Evolutionary conservation across 2,329 filamentous ascomycete species (phyloP), one percentile per base, ranked within the genome.

Genomic region (Zasmidium cellare): DNA sequence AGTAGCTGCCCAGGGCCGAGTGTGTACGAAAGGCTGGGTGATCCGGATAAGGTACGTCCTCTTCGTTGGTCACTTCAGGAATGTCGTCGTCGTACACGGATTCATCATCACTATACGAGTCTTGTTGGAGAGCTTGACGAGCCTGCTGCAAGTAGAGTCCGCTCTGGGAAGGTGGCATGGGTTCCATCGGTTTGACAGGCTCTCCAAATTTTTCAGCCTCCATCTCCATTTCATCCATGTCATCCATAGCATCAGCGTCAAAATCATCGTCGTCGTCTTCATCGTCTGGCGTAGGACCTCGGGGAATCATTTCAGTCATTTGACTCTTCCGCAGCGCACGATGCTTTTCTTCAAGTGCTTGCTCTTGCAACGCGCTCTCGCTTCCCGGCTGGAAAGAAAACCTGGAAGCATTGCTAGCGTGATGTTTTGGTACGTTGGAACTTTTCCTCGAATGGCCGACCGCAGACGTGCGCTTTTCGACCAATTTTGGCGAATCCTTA

Each of bases 341-440:
- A 47, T 91, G 88, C 49, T 86, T 83, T 65, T 91, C 90, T 71
- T 91, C 90, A 44, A 92, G 76, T 38, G 88, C 71, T 71, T 86
- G 88, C 72, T 88, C 85, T 67, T 88, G 84, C 0, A 79, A 77
- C 3, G 81, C 78, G 3, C 84, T 85, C 14, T 88, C 88, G 5
- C 84, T 84, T 16, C 87, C 83, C 80, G 92, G 90, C 67, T 92
- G 89, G 67, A 93, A 93, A 67, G 89, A 92, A 69, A 93, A 92
- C 14, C 90, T 80, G 0, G 88, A 91, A 0, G 89, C 90, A 11
- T 87, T 90, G 70, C 89, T 92, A 2, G 73, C 75, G 47, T 78
- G 70, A 62, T 80, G 78, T 47, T 76, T 72, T 3, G 77, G 77
- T 11, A 76, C 18, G 58, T 12, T 46, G 12, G 60, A 49, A 47